Base-by-base conservation (phyloP, 148 eudicot genomes). In the Rhododendron mucronatum region DNA sequence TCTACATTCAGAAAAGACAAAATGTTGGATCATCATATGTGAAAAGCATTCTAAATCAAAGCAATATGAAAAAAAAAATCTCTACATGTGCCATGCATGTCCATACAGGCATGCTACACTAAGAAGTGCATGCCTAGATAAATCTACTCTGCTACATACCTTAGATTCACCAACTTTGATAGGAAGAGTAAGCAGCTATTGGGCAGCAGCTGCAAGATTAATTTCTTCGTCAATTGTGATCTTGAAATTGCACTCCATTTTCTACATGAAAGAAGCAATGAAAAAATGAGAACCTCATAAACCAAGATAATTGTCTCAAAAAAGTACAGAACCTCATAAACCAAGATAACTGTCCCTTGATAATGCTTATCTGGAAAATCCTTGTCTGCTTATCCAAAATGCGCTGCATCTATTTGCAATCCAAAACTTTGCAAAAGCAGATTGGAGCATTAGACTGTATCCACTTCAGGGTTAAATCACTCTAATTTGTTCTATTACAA, bases 211-310 rank as follows among this genome's bases (percentile, higher is more conserved):
- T 50, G 99, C 98, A 82, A 96, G 90, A 16, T 94, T 96, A 88
- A 92, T 93, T 89, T 96, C 99, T 61, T 94, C 98, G 57, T 93
- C 89, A 63, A 91, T 91, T 30, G 94, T 92, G 79, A 96, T 91
- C 92, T 95, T 96, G 87, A 96, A 96, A 89, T 96, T 95, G 90
- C 99, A 95, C 88, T 96, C 95, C 97, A 95, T 94, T 57, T 95
- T 91, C 99, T 95, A 87, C 74, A 85, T 63, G 45, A 37, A 23
- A 77, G 33, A 26, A 33, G 48, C 23, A 35, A 15, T 33, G 45
- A 37, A 30, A 7, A 74, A 35, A 74, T 28, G 39, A 15, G 21
- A 1, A 39, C 37, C 37, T 35, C 37, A 35, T 35, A 35, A 35
- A 35, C 37, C 37, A 35, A 35, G 37, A 35, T 35, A 35, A 35